These are phyloP conservation scores for Atalantia buxifolia DNA, from an alignment of 345 rosid species.

Conservation along the genomic window DNA sequence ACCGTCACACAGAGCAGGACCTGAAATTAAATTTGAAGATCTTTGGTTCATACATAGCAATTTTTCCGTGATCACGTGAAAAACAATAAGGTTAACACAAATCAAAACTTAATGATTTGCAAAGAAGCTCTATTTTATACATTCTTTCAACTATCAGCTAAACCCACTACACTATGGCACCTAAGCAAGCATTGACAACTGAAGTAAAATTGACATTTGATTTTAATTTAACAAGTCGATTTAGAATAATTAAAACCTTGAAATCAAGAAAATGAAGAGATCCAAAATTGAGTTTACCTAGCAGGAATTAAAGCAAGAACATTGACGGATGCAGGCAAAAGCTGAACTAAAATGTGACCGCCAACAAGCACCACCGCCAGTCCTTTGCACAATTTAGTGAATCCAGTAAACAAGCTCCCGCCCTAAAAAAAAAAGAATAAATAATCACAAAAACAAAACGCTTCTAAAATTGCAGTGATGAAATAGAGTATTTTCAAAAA, in stretches of 20 bases:
- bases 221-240: not conserved
- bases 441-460: not conserved
- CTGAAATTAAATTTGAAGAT: not conserved
- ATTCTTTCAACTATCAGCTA: not conserved
- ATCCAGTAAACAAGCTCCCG: slow-evolving; percentile 57
- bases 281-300: slow-evolving; percentile 32
- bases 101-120: not conserved
- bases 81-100: not conserved
- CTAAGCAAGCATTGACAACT: not conserved
- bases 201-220: not conserved
- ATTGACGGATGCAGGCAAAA: slow-evolving; percentile 61
- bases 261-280: not conserved
- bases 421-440: slow-evolving; percentile 34
- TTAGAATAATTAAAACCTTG: not conserved
- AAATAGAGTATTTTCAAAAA: not conserved
- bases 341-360: slow-evolving; percentile 78
- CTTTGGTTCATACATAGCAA: not conserved
- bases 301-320: slow-evolving; percentile 96
- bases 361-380: slow-evolving; percentile 68
- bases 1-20: not conserved
- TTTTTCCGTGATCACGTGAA: not conserved
- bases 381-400: slow-evolving; percentile 91
- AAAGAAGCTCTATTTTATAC: not conserved
- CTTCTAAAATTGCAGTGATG: not conserved
- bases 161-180: not conserved